phyloP scores from a whole-genome alignment of 805 yeast genomes.

The Pichia paraexigua region DNA sequence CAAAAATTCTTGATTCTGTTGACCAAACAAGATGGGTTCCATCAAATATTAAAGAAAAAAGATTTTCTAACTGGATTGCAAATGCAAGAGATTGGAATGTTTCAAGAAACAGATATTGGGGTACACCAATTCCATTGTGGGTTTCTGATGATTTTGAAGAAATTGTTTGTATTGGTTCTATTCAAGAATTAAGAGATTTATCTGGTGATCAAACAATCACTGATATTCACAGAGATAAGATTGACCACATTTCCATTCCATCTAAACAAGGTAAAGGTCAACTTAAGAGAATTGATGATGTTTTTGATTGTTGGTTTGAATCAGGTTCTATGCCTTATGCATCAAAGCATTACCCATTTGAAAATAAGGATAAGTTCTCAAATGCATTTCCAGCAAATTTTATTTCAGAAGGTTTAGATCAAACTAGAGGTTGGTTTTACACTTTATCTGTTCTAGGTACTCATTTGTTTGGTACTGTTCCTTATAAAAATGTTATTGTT shows the following conservation, averaged over 20 bases:
- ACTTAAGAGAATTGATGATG: slow-evolving; percentile 90
- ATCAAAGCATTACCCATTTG: slow-evolving; percentile 90
- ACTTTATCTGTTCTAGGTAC: slow-evolving; percentile 94
- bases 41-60: slow-evolving; percentile 76
- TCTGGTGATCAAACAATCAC: slow-evolving; percentile 76
- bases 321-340: slow-evolving; percentile 99
- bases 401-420: slow-evolving; percentile 98
- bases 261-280: slow-evolving; percentile 82
- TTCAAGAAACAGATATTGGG: slow-evolving; percentile 99
- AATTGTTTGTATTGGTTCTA: slow-evolving; percentile 86
- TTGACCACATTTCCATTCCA: slow-evolving; percentile 90
- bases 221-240: slow-evolving; percentile 89
- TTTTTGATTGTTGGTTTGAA: slow-evolving; percentile 99
- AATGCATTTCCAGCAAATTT: slow-evolving; percentile 92
- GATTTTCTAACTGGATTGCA: slow-evolving; percentile 96
- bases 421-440: slow-evolving; percentile 99
- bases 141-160: slow-evolving; percentile 90
- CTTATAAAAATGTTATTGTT: slow-evolving; percentile 92
- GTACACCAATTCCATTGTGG: slow-evolving; percentile 99
- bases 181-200: slow-evolving; percentile 75
- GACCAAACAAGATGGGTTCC: slow-evolving; percentile 95
- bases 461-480: slow-evolving; percentile 85
- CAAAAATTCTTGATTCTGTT: slow-evolving; percentile 81
- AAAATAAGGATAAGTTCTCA: slow-evolving; percentile 61
- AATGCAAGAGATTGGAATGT: slow-evolving; percentile 99